A percentile compares a stretch with the other conserved stretches of the same genome.
Conservation (phyloP, 2,329 filamentous ascomycete species). For the Paecilomyces sp. region DNA sequence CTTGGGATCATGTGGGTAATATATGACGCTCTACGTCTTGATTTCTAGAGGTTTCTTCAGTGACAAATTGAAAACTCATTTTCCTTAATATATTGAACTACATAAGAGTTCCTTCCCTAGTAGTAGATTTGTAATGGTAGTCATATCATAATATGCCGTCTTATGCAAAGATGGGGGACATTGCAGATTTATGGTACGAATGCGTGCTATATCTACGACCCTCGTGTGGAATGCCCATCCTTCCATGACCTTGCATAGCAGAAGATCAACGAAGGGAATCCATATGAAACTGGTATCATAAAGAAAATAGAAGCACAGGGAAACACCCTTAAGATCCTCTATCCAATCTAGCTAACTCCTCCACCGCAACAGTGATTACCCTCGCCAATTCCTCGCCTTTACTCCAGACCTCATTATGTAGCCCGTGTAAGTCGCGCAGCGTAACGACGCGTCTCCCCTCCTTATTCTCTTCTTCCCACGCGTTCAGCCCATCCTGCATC, state of each 20-base stretch:
- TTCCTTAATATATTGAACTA: neutral
- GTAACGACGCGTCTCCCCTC: slow-evolving; percentile 31
- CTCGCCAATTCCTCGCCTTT: slow-evolving; percentile 33
- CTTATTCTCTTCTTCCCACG: slow-evolving; percentile 39
- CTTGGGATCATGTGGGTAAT: neutral
- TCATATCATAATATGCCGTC: too few species aligned
- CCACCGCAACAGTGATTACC: slow-evolving; percentile 25
- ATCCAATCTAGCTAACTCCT: slow-evolving; percentile 19
- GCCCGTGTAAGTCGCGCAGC: slow-evolving; percentile 29
- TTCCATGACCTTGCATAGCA: too few species aligned
- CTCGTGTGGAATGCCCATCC: too few species aligned
- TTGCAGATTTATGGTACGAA: too few species aligned
- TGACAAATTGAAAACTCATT: neutral
- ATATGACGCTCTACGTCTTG: neutral
- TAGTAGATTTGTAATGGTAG: too few species aligned
- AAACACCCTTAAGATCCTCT: neutral
- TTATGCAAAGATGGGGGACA: too few species aligned
- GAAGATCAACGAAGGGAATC: too few species aligned
- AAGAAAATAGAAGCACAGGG: neutral
- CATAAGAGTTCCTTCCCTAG: too few species aligned
- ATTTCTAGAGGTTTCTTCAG: neutral
- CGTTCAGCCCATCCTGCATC: slow-evolving; percentile 46
- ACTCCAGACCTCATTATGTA: slow-evolving; percentile 37
- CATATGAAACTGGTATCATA: neutral
- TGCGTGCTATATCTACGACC: too few species aligned